phyloP scores from a whole-genome alignment of 1,139 yeast species.

The Debaryomyces sp. region DNA sequence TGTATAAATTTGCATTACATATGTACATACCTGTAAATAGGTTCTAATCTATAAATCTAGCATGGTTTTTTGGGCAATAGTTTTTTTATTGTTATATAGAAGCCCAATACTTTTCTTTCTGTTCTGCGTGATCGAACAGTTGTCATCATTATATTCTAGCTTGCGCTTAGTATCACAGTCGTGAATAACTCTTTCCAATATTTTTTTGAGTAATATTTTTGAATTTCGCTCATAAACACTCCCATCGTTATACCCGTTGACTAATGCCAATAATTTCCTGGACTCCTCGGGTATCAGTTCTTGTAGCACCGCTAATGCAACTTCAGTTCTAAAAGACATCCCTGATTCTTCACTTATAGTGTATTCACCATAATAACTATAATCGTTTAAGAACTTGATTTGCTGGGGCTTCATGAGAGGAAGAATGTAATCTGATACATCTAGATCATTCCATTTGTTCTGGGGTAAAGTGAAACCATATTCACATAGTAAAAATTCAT shows the following conservation, averaged over 20 bases:
- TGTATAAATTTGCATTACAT: slow-evolving; percentile 1
- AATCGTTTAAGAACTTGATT: slow-evolving; percentile 46
- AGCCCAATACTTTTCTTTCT: slow-evolving; percentile 23
- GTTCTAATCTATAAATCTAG: slow-evolving; percentile 6
- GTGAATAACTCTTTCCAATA: slow-evolving; percentile 32
- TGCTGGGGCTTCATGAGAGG: slow-evolving; percentile 43
- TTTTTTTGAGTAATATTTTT: slow-evolving; percentile 28
- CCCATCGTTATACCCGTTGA: slow-evolving; percentile 51
- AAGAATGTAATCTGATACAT: slow-evolving; percentile 50
- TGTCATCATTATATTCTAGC: slow-evolving; percentile 21
- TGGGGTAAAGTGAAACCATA: slow-evolving; percentile 72
- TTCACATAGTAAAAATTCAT: slow-evolving; percentile 78
- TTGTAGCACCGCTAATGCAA: slow-evolving; percentile 69
- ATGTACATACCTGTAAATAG: background rate
- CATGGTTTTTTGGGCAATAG: slow-evolving; percentile 21
- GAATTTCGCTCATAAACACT: slow-evolving; percentile 35
- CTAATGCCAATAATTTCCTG: slow-evolving; percentile 28
- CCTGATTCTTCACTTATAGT: slow-evolving; percentile 55
- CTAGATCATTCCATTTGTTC: slow-evolving; percentile 74
- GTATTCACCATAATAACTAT: slow-evolving; percentile 72
- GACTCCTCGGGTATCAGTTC: slow-evolving; percentile 41
- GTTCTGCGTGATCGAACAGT: slow-evolving; percentile 14
- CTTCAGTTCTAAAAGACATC: slow-evolving; percentile 72
- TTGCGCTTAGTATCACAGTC: slow-evolving; percentile 22
- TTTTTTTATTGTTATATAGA: slow-evolving; percentile 26